A percentile compares a stretch with the other conserved stretches of the same genome.
Evolutionary conservation across 2,329 filamentous ascomycete species (phyloP).

Genomic region (Beauveria brongniartii): DNA sequence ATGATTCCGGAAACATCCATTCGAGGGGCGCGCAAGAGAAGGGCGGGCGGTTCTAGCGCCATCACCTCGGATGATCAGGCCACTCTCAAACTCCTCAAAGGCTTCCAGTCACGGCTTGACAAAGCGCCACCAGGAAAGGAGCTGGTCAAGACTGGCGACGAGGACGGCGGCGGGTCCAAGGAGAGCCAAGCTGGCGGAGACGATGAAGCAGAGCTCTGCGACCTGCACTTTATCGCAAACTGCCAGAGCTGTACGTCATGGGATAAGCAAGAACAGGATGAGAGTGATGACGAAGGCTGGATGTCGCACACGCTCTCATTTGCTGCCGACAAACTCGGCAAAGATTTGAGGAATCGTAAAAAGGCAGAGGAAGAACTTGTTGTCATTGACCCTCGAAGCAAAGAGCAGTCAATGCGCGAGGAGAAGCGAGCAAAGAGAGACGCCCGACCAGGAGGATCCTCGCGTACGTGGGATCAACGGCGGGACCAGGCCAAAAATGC

Average conservation of each 20-base stretch:
- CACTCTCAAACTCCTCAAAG: slow-evolving; percentile 63
- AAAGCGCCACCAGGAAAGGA: slow-evolving; percentile 35
- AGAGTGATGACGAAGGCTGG: slow-evolving; percentile 64
- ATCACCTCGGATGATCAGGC: slow-evolving; percentile 51
- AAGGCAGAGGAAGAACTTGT: slow-evolving; percentile 87
- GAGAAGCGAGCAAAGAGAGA: slow-evolving; percentile 54
- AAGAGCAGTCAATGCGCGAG: slow-evolving; percentile 63
- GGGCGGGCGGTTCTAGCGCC: slow-evolving; percentile 45
- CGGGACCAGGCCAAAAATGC: slow-evolving; percentile 44
- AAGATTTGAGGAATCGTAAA: slow-evolving; percentile 82
- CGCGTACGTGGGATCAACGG: slow-evolving; percentile 48
- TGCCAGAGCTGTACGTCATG: slow-evolving; percentile 87
- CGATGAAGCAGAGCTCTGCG: slow-evolving; percentile 71
- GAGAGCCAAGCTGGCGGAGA: slow-evolving; percentile 34
- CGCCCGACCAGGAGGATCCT: slow-evolving; percentile 40
- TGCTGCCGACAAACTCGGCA: slow-evolving; percentile 81
- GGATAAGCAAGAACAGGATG: slow-evolving; percentile 57
- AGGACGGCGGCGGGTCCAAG: slow-evolving; percentile 13
- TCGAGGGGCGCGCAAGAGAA: slow-evolving; percentile 57
- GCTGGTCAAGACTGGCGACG: slow-evolving; percentile 19
- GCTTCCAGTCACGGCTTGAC: slow-evolving; percentile 73
- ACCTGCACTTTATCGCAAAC: slow-evolving; percentile 91
- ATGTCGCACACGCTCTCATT: slow-evolving; percentile 81
- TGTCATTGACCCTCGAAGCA: slow-evolving; percentile 87
- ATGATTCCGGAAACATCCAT: slow-evolving; percentile 68